A percentile compares a stretch with the other conserved stretches of the same genome.
phyloP scores from a whole-genome alignment of 208 protist genomes.

The Acanthamoeba lenticulata region DNA sequence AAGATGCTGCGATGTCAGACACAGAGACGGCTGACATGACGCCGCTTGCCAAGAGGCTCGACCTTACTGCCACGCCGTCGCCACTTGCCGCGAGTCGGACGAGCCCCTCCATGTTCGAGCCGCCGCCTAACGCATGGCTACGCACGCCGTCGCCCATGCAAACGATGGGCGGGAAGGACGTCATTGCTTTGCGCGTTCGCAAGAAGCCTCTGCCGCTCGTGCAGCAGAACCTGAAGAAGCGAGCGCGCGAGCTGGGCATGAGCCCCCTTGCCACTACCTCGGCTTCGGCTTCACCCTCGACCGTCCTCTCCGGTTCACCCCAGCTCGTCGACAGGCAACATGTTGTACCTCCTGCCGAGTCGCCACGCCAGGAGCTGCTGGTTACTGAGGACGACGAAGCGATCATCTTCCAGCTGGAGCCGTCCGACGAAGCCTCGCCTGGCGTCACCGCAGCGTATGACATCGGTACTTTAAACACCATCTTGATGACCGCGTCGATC shows the following conservation, averaged over 20 bases:
- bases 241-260: slow-evolving; percentile 7
- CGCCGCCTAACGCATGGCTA: background rate
- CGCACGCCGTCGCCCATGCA: background rate
- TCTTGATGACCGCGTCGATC: background rate
- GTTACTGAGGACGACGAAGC: slow-evolving; percentile 17
- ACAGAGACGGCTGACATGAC: background rate
- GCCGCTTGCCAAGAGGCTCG: background rate
- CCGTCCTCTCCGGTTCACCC: background rate
- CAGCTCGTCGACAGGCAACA: background rate
- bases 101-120: background rate
- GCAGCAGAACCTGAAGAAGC: slow-evolving; percentile 46
- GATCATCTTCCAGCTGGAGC: background rate
- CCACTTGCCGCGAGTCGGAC: background rate
- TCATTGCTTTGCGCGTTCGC: background rate
- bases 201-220: slow-evolving; percentile 24
- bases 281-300: background rate
- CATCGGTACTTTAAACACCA: background rate
- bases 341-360: no score
- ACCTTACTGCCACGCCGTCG: background rate
- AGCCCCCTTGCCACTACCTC: background rate
- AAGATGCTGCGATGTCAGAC: background rate
- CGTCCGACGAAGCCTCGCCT: background rate
- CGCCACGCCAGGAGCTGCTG: slow-evolving; percentile 22
- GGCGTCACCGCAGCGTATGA: background rate
- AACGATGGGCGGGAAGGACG: background rate